Evolutionary conservation across 495 filamentous ascomycete species (phyloP), one percentile per base, ranked within the genome.

Genomic region (Talaromyces stipitatus): DNA sequence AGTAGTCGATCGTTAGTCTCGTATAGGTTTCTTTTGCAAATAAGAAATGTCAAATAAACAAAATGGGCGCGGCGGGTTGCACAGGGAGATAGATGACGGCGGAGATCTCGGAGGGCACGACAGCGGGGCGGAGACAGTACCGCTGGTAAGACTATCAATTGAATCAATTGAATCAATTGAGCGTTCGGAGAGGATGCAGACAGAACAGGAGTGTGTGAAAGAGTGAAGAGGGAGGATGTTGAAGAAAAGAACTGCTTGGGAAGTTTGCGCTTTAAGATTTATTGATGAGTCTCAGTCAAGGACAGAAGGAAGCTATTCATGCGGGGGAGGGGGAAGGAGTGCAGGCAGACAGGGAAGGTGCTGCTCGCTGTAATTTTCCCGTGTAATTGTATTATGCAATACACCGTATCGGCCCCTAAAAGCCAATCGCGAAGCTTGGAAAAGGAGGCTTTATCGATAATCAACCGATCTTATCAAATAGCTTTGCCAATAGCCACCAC

Each of bases 191-290:
- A 54, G 41, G 51, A 22, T 54, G 50, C n/a, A 22, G 50, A 54
- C 30, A n/a, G 28, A 32, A 22, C 4, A 29, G 20, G 38, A 24
- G 50, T 10, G 26, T 29, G 43, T 32, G 48, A 30, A 29, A 51
- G 23, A 23, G 55, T 29, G 50, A 54, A 36, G 55, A 23, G 47
- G 62, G 60, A 64, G 58, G 64, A 62, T 60, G 54, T 30, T 47
- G 55, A 59, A 56, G 56, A 55, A 61, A 58, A 58, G 51, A 58
- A 59, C 61, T 51, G 51, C 36, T 41, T 41, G 50, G 56, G 60
- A 59, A 60, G 47, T 14, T 41, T 20, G 36, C 16, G 2, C 4
- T 41, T 8, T 41, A 41, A 41, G 36, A 41, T 41, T 18, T 32
- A 16, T 20, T 4, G 33, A 43, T 47, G 50, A 56, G 18, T 46